Conservation (phyloP, 1,139 yeast species). For the Kazachstania sp. region DNA sequence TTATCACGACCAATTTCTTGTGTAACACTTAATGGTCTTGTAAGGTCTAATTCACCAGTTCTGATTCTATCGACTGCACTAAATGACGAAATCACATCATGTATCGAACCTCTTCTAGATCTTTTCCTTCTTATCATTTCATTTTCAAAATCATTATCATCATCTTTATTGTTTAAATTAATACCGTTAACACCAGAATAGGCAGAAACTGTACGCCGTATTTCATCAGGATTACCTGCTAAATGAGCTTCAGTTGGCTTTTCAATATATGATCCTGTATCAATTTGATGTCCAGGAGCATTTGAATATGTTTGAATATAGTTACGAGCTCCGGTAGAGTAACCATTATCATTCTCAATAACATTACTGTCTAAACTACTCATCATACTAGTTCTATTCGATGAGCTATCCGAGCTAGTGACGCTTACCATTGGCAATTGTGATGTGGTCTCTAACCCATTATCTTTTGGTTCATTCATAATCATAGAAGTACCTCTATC, state of each 20-base stretch:
- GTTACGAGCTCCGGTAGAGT: background rate
- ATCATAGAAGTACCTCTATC: background rate
- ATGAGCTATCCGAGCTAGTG: background rate
- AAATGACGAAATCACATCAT: constrained; percentile 51
- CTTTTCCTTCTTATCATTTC: constrained; percentile 2
- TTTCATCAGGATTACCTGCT: too few species aligned
- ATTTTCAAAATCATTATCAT: background rate
- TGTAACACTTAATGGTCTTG: constrained; percentile 22
- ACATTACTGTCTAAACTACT: constrained; percentile 7
- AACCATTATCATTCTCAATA: background rate
- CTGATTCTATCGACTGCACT: constrained; percentile 35
- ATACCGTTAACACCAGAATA: constrained; percentile 8
- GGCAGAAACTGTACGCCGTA: background rate
- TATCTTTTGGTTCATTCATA: background rate
- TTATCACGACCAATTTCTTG: constrained; percentile 24
- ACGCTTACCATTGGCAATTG: background rate
- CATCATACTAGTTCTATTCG: constrained; percentile 2
- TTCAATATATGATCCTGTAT: background rate
- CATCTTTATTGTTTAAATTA: background rate
- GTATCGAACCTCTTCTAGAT: constrained; percentile 37
- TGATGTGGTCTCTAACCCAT: background rate
- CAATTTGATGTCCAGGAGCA: background rate
- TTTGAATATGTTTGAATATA: background rate
- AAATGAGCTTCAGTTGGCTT: constrained; percentile 3
- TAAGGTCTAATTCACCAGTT: constrained; percentile 25